Base-by-base conservation (phyloP, 768 basidiomycete genomes). In the Pluteus cervinus region DNA sequence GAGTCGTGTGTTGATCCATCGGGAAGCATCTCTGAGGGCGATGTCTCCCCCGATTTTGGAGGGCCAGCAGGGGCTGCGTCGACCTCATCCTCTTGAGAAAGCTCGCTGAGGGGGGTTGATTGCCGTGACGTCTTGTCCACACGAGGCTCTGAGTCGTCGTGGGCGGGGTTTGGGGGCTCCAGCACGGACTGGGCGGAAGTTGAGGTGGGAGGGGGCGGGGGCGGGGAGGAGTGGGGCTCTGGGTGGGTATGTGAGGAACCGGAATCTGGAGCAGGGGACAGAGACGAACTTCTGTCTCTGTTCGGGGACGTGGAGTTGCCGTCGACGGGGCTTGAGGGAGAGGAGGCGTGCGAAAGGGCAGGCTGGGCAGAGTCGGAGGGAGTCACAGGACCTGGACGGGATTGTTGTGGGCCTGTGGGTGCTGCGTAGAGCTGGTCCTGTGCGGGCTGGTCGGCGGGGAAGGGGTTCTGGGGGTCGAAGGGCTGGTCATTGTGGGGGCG, bases 81-180 rank as follows among this genome's bases (percentile, higher is more conserved):
- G 36, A 60, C 58, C 3, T 67, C 64, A 18, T 76, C 75, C 32
- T 77, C 76, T 26, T 79, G 78, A 6, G 84, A 84, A 17, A 86
- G 74, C 44, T 86, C 84, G 46, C 80, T 86, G 52, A 88, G 74
- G 3, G 85, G 85, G 0, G 84, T 85, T 15, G 80, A 80, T 41
- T 68, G 68, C 21, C 77, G 65, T 39, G 80, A 82, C 10, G 56
- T 50, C 37, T 58, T 48, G 10, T 53, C 57, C 33, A 46, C 51
- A 35, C 51, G 47, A 29, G 40, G 25, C 56, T 61, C 55, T 48
- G 57, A 69, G 54, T 54, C 63, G 41, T 51, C 65, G 40, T 61
- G 60, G 33, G 61, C 57, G 26, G 65, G 60, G 44, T 39, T 62
- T 57, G 41, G 60, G 41, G 43, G 56, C 33, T 48, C 51, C 36